Evolutionary conservation across 768 basidiomycete genomes (phyloP), one percentile per base, ranked within the genome.

Genomic region (Suillus variegatus): DNA sequence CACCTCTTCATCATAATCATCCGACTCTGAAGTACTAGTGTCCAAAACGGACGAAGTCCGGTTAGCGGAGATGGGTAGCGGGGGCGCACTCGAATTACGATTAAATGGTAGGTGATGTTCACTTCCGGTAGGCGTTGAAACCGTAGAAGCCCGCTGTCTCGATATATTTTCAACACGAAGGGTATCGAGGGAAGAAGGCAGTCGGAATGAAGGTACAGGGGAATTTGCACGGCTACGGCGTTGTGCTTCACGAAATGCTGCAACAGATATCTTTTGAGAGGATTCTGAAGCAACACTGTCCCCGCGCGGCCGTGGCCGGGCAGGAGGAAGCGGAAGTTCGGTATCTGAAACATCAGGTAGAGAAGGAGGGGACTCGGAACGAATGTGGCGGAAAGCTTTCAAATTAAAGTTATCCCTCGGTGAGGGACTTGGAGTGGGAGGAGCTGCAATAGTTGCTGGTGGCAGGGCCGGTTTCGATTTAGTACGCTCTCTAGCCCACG

Each of bases 171-270:
- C 76, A 57, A 68, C 54, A 22, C 77, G 76, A 43, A 76, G 70
- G 7, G 72, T 74, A 47, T 78, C 77, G 44, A 71, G 64, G 20
- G 71, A 58, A 4, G 77, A 80, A 38, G 80, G 79, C 13, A 79
- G 83, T 55, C 78, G 81, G 68, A 79, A 80, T 43, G 80, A 85
- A 38, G 88, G 84, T 0, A 76, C 81, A 12, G 90, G 90, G 0
- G 89, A 90, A 61, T 83, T 85, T 14, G 88, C 82, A 35, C 81
- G 75, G 68, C 87, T 88, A 57, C 88, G 82, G 49, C 90, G 79
- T 64, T 91, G 89, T 22, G 85, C 90, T 79, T 93, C 91, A 62
- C 89, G 85, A 73, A 93, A 93, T 3, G 92, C 92, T 3, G 90
- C 92, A 40, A 93, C 88, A 9, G 90, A 90, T 32, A 93, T 93